A percentile compares a stretch with the other conserved stretches of the same genome.
Conservation (phyloP, 2,329 filamentous ascomycete genomes). For the Colletotrichum chlorophyti region DNA sequence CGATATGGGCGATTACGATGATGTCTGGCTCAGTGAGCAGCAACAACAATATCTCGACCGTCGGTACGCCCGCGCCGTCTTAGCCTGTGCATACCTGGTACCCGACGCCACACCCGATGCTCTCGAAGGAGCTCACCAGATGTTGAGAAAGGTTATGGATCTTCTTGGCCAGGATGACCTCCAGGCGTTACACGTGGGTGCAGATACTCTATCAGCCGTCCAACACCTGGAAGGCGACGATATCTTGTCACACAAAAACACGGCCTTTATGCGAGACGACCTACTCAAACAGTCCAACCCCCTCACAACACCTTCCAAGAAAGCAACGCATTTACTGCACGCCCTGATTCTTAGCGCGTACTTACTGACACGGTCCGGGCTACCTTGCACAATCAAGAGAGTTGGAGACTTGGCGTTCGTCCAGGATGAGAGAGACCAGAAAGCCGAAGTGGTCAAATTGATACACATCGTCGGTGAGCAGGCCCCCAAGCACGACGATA, state of each 20-base stretch:
- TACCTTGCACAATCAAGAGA: slow-evolving; percentile 56
- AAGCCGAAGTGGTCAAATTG: slow-evolving; percentile 63
- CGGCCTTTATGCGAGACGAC: slow-evolving; percentile 54
- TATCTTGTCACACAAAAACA: slow-evolving; percentile 48
- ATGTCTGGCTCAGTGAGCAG: slow-evolving; percentile 64
- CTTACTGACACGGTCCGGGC: slow-evolving; percentile 58
- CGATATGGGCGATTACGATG: slow-evolving; percentile 68
- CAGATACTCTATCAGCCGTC: slow-evolving; percentile 48
- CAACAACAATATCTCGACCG: slow-evolving; percentile 65
- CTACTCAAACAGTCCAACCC: slow-evolving; percentile 67
- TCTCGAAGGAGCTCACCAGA: slow-evolving; percentile 64
- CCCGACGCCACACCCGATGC: slow-evolving; percentile 64
- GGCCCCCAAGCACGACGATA: slow-evolving; percentile 65
- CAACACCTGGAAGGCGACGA: slow-evolving; percentile 37
- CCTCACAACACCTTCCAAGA: slow-evolving; percentile 66
- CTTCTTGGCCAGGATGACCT: slow-evolving; percentile 67
- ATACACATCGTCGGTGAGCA: slow-evolving; percentile 58
- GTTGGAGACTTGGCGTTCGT: slow-evolving; percentile 70
- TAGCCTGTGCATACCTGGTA: slow-evolving; percentile 74
- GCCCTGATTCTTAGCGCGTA: slow-evolving; percentile 68
- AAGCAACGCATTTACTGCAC: slow-evolving; percentile 65
- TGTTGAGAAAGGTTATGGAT: slow-evolving; percentile 64
- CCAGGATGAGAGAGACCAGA: slow-evolving; percentile 70
- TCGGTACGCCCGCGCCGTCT: slow-evolving; percentile 70
- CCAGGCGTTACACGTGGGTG: slow-evolving; percentile 56